Evolutionary conservation across 2,329 filamentous ascomycete genomes (phyloP).

Genomic region (Nectriaceae sp.): DNA sequence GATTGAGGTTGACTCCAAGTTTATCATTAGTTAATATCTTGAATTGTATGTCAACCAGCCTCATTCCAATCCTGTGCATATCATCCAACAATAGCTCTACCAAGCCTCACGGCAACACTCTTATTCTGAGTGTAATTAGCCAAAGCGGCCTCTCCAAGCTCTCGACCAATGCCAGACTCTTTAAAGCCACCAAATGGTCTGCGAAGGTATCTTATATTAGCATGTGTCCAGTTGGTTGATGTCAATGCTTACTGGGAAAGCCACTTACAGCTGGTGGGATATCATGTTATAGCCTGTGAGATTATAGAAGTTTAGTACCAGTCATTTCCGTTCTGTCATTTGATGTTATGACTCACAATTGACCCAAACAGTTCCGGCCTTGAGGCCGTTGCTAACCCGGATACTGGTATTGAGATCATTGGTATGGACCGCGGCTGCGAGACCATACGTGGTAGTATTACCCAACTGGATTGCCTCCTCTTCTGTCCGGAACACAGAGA

Average conservation of each 20-base stretch:
- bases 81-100: too few species aligned
- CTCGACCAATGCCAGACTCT: constrained; percentile 25
- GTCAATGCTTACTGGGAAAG: too few species aligned
- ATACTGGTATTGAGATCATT: constrained; percentile 44
- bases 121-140: constrained; percentile 30
- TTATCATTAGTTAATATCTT: too few species aligned
- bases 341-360: too few species aligned
- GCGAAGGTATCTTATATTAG: constrained; percentile 13
- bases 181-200: constrained; percentile 24
- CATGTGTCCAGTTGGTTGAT: too few species aligned
- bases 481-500: constrained; percentile 16
- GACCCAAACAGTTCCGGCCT: constrained; percentile 46
- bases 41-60: too few species aligned
- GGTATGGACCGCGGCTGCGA: constrained; percentile 55
- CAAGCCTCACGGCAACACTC: constrained; percentile 9
- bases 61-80: too few species aligned
- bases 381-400: constrained; percentile 45
- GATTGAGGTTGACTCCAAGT: too few species aligned
- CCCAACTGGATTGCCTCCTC: constrained; percentile 17
- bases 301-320: too few species aligned
- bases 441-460: constrained; percentile 49
- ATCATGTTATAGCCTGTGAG: too few species aligned
- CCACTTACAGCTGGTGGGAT: too few species aligned
- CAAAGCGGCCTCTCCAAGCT: constrained; percentile 27
- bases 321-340: too few species aligned